A percentile compares a stretch with the other conserved stretches of the same genome.
These are phyloP conservation scores for Xylaria bambusicola DNA, from an alignment of 495 filamentous ascomycete species.

Conservation along the genomic window DNA sequence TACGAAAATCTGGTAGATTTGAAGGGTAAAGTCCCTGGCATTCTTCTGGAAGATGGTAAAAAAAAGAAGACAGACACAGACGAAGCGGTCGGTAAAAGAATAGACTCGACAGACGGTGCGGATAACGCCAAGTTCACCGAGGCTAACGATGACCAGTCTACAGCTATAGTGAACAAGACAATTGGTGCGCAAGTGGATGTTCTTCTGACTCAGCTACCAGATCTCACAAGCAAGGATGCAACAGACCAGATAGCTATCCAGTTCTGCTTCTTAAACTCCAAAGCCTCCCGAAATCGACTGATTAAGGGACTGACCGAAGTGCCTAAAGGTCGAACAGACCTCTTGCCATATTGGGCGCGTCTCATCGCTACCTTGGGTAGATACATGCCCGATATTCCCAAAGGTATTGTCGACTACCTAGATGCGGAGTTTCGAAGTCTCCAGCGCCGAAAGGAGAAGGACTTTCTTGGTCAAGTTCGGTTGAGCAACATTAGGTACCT, in stretches of 20 bases:
- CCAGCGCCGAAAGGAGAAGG: slow-evolving; percentile 97
- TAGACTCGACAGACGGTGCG: slow-evolving; percentile 46
- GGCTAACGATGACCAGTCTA: slow-evolving; percentile 77
- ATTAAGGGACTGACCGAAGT: slow-evolving; percentile 93
- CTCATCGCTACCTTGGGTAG: slow-evolving; percentile 90
- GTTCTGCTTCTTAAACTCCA: slow-evolving; percentile 98
- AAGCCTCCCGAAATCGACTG: slow-evolving; percentile 91
- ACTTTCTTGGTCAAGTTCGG: slow-evolving; percentile 91
- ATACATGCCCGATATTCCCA: slow-evolving; percentile 90
- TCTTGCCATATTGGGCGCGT: slow-evolving; percentile 89
- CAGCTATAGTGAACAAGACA: slow-evolving; percentile 94
- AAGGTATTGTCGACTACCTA: slow-evolving; percentile 88
- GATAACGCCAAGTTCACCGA: slow-evolving; percentile 56
- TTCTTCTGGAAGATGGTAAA: slow-evolving; percentile 90
- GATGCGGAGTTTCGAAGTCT: slow-evolving; percentile 97
- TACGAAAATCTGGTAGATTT: slow-evolving; percentile 96
- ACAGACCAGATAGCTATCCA: slow-evolving; percentile 91
- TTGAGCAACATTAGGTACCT: slow-evolving; percentile 95
- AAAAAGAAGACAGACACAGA: slow-evolving; percentile 84
- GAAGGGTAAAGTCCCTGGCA: slow-evolving; percentile 91
- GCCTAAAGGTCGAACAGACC: slow-evolving; percentile 87
- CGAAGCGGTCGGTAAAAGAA: slow-evolving; percentile 63
- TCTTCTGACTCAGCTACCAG: slow-evolving; percentile 80
- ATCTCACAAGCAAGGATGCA: slow-evolving; percentile 85
- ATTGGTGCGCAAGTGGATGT: slow-evolving; percentile 97